phyloP scores from a whole-genome alignment of 2,329 filamentous ascomycete genomes.

The Kalmusia sp. region DNA sequence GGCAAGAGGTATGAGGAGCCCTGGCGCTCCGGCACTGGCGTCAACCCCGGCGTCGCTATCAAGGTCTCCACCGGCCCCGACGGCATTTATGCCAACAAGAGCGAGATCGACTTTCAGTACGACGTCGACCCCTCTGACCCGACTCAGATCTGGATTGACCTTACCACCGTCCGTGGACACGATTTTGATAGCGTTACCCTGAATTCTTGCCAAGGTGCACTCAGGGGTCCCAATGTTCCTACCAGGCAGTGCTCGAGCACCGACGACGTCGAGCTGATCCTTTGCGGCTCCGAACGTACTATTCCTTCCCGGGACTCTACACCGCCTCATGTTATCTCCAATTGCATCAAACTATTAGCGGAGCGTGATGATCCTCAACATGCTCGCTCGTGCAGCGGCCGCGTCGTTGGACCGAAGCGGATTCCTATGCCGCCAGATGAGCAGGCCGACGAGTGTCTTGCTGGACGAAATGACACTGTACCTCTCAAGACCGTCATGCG shows the following conservation, averaged over 20 bases:
- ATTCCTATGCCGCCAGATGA: background rate
- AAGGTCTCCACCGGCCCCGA: conserved; percentile 31
- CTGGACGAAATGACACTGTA: background rate
- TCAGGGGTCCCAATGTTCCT: conserved; percentile 15
- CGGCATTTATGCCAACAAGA: conserved; percentile 24
- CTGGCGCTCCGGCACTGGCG: conserved; percentile 25
- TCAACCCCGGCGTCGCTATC: conserved; percentile 32
- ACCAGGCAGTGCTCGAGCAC: conserved; percentile 23
- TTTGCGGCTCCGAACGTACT: conserved; percentile 27
- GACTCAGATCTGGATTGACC: conserved; percentile 27
- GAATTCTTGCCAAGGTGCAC: conserved; percentile 24
- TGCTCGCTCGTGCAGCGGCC: conserved; percentile 4
- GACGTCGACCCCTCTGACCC: conserved; percentile 21
- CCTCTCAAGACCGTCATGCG: conserved; percentile 14
- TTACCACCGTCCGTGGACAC: conserved; percentile 22
- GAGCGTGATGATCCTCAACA: background rate
- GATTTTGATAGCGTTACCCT: conserved; percentile 20
- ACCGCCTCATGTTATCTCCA: conserved; percentile 15
- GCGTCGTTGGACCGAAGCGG: conserved; percentile 7
- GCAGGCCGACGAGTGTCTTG: background rate
- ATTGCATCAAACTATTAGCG: conserved; percentile 15
- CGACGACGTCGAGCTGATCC: conserved; percentile 33
- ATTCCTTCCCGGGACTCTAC: conserved; percentile 12
- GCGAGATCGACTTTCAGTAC: conserved; percentile 35
- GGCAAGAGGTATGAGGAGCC: conserved; percentile 30